Evolutionary conservation across 768 basidiomycete genomes (phyloP), one percentile per base, ranked within the genome.

Genomic region (Mycena epipterygia): DNA sequence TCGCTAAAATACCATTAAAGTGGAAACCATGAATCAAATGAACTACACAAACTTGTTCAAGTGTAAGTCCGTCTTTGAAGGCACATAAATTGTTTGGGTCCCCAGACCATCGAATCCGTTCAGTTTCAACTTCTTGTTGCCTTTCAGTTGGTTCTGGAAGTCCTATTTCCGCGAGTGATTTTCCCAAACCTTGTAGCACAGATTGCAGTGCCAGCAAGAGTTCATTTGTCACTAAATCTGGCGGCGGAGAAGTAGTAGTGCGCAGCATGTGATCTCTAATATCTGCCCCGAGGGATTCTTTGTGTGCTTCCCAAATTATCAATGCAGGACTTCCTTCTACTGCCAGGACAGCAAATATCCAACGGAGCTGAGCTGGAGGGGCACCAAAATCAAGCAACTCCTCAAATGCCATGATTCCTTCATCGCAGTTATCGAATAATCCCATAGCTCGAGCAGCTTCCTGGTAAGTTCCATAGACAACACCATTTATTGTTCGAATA

Each of bases 361-460:
- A 60, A n/a, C 58, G 41, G 39, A 60, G 58, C 19, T 60, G 58
- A n/a, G 58, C 41, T 4, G 58, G 58, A 14, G 42, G 7, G 5
- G 58, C 42, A 14, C 58, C 58, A 60, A 60, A 60, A 44, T 44
- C 19, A 21, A 60, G 23, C 12, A 60, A 23, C 13, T 46, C 58
- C 35, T 60, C 41, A 60, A 60, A 60, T 5, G 58, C 58, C 44
- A 60, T 30, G 6, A 60, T 27, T 23, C 41, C 60, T 29, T 62
- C 60, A 48, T 62, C 39, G 7, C 27, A 30, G 32, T 62, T 51
- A 25, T 62, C 59, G n/a, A 60, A 60, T 32, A 60, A 29, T 17
- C 59, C 42, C 59, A 60, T 60, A 23, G 42, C 42, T 14, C 48
- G 48, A 30, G 60, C 60, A n/a, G 60, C 60, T 32, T 62, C 60